phyloP scores from a whole-genome alignment of 1,284 basidiomycete species.

The Entoloma clypeatum region DNA sequence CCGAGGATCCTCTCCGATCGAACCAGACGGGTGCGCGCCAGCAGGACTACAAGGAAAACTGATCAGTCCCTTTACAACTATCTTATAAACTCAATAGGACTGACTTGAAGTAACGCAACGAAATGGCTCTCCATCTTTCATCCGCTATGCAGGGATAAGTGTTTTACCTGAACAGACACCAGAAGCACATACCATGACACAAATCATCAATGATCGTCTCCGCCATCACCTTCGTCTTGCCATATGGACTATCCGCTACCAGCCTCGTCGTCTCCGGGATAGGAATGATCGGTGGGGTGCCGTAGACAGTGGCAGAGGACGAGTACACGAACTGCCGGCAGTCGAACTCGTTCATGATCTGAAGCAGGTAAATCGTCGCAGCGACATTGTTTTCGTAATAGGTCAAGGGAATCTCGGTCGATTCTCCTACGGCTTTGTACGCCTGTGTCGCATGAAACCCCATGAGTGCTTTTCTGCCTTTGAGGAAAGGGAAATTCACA shows the following conservation, averaged over 20 bases:
- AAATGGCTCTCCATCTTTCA: slow-evolving; percentile 73
- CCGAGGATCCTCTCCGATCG: slow-evolving; percentile 94
- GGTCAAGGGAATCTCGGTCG: slow-evolving; percentile 88
- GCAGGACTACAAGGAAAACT: slow-evolving; percentile 75
- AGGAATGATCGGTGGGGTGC: slow-evolving; percentile 87
- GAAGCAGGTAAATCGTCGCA: slow-evolving; percentile 79
- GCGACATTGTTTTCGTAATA: slow-evolving; percentile 93
- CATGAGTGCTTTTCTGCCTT: background rate
- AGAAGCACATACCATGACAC: slow-evolving; percentile 61
- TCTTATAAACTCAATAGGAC: slow-evolving; percentile 21
- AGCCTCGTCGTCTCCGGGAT: slow-evolving; percentile 93
- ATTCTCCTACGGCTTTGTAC: slow-evolving; percentile 98
- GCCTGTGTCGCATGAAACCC: slow-evolving; percentile 57
- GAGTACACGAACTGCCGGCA: slow-evolving; percentile 92
- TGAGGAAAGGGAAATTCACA: slow-evolving; percentile 2
- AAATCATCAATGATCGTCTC: slow-evolving; percentile 91
- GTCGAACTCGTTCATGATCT: slow-evolving; percentile 83
- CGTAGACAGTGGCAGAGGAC: slow-evolving; percentile 99
- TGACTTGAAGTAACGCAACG: slow-evolving; percentile 96
- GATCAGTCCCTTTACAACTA: slow-evolving; percentile 1
- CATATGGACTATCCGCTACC: slow-evolving; percentile 91
- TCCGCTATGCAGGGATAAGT: slow-evolving; percentile 52
- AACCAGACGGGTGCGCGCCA: slow-evolving; percentile 93
- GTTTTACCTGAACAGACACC: slow-evolving; percentile 2
- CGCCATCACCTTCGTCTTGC: slow-evolving; percentile 92